Base-by-base conservation (phyloP, 306 rosid species). In the Prunus dulcis region DNA sequence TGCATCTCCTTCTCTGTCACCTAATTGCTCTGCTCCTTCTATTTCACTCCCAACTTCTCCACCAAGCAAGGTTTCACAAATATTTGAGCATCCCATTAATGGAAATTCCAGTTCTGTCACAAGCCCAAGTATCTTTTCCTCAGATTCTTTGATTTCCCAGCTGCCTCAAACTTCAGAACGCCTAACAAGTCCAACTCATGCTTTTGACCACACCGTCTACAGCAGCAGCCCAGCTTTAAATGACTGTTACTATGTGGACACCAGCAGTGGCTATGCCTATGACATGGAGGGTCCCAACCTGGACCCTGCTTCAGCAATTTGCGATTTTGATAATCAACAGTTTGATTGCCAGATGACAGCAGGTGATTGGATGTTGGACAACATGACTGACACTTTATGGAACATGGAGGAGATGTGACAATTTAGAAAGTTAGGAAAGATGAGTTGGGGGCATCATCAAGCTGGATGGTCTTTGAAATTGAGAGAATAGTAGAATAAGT, bases 341-440 rank as follows among this genome's bases (percentile, higher is more conserved):
- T 81, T 80, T 74, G 92, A 83, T 76, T 80, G 71, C 83, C 98
- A 88, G 38, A 71, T 84, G 76, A 87, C 72, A 3, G 90, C 67
- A 65, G 74, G 64, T 81, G 85, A 88, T 20, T 93, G 98, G 96
- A 62, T 80, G 72, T 9, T 76, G 18, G 80, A 81, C 62, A 84
- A 81, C 84, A 73, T 82, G 85, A 86, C 69, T 73, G 91, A 89
- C 49, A 56, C 82, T 75, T 79, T 91, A 58, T 91, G 95, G 97
- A 85, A 89, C 87, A 80, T 89, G 93, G 86, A 82, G 64, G 78
- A 84, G 67, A 81, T 85, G 84, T 91, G 79, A 86, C 43, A 65
- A 60, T 45, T 22, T 53, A 51, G 23, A 69, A 76, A 67, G 53
- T 22, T 58, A 2, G 2, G 17, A 30, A 61, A 61, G 63, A 64